Evolutionary conservation across 371 early-diverging fungal species (phyloP), one percentile per base, ranked within the genome.

Genomic region (Mortierella sp.): DNA sequence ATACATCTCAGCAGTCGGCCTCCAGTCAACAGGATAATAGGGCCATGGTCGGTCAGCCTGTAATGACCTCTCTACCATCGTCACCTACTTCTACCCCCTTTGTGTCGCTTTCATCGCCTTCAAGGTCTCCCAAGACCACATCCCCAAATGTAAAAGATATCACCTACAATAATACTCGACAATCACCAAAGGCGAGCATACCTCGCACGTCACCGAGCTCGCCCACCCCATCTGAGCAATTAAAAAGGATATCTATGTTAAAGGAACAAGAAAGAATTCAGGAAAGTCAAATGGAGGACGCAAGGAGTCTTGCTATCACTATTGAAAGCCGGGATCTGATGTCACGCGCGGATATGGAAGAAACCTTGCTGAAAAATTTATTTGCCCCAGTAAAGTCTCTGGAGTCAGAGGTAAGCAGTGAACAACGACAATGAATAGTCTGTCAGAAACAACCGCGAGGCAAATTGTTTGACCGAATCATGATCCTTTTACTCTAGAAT

Each of bases 261-360:
- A 52, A 72, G 40, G 59, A 38, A 6, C 41, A 38, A 16, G 55
- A n/a, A 2, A 28, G 61, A 2, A n/a, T 24, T 3, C 55, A 59
- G 4, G 21, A 70, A 8, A 50, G n/a, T 7, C 58, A 55, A 0
- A 59, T 61, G 36, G 83, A 82, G 24, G 83, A 82, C 45, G 68
- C 83, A 40, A 82, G 50, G 58, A 76, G 73, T 22, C 28, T 82
- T 11, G 83, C 83, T 4, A 73, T 82, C 13, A 52, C 73, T 28
- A 63, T 82, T 11, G 70, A 76, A 36, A 70, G 68, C 43, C 67
- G 69, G 48, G 66, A 69, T 21, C 59, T 76, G 63, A 60, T 76
- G 70, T 70, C 76, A 28, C 72, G 83, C 3, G 72, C 76, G 2
- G 83, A 82, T 58, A 65, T 82, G 15, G 83, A 82, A 59, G 74